Conservation (phyloP, 805 yeast genomes). For the Saccharomycopsis amapae region DNA sequence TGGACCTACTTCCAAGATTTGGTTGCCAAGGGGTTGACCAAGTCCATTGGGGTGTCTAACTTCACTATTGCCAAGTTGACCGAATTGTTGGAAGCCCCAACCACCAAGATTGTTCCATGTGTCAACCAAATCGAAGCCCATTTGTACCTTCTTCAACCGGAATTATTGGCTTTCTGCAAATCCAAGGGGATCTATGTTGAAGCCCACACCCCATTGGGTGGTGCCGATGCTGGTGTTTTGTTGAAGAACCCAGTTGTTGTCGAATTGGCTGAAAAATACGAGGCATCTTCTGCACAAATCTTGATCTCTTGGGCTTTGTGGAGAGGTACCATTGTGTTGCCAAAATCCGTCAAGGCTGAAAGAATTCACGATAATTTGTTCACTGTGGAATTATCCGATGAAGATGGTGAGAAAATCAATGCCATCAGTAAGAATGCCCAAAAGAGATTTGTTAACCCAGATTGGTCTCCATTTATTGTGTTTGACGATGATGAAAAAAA, state of each 20-base stretch:
- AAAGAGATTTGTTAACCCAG: constrained; percentile 33
- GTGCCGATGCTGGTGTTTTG: constrained; percentile 49
- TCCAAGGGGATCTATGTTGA: constrained; percentile 49
- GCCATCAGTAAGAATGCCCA: constrained; percentile 26
- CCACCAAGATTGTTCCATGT: constrained; percentile 53
- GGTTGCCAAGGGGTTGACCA: constrained; percentile 44
- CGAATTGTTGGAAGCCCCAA: constrained; percentile 41
- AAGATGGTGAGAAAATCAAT: constrained; percentile 30
- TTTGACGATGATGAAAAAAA: constrained; percentile 23
- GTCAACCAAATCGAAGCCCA: constrained; percentile 73
- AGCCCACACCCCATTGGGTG: constrained; percentile 80
- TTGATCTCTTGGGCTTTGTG: constrained; percentile 45
- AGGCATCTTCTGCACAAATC: constrained; percentile 36
- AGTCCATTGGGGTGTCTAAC: constrained; percentile 74
- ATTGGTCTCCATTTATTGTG: constrained; percentile 22
- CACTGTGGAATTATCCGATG: constrained; percentile 30
- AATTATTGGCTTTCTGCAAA: constrained; percentile 46
- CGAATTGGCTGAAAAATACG: constrained; percentile 38
- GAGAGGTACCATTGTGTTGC: constrained; percentile 44
- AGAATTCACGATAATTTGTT: constrained; percentile 37
- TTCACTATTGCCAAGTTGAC: constrained; percentile 48
- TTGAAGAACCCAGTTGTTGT: constrained; percentile 37
- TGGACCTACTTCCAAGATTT: constrained; percentile 60
- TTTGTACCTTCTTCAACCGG: constrained; percentile 61
- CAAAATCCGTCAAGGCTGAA: constrained; percentile 39